These are phyloP conservation scores for Pugionium dolabratum DNA, from an alignment of 345 rosid genomes.

Conservation along the genomic window DNA sequence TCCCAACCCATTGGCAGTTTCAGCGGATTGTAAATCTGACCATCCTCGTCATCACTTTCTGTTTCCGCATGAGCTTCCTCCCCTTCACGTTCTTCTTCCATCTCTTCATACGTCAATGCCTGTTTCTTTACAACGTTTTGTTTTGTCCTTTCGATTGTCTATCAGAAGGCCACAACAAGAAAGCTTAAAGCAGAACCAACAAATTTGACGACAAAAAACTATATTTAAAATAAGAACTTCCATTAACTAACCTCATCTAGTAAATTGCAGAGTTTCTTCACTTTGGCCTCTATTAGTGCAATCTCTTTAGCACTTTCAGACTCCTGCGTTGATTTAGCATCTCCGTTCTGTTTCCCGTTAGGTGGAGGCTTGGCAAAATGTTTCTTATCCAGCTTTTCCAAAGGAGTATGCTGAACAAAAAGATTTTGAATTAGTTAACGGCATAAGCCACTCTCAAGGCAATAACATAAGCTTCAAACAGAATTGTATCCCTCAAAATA, in stretches of 20 bases:
- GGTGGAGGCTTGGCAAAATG: slow-evolving; percentile 78
- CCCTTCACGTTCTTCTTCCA: slow-evolving; percentile 95
- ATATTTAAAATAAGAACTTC: neutral
- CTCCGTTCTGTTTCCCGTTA: slow-evolving; percentile 56
- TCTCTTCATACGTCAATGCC: slow-evolving; percentile 91
- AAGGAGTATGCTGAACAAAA: slow-evolving; percentile 67
- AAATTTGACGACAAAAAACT: neutral
- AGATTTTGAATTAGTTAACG: neutral
- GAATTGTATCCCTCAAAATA: neutral
- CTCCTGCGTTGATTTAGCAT: slow-evolving; percentile 49
- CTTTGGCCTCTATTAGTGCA: slow-evolving; percentile 76
- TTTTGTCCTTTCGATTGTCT: slow-evolving; percentile 75
- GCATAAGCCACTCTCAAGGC: slow-evolving; percentile 13
- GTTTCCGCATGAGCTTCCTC: slow-evolving; percentile 87
- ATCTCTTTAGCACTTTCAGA: slow-evolving; percentile 55
- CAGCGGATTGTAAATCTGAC: slow-evolving; percentile 88
- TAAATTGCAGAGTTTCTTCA: slow-evolving; percentile 66
- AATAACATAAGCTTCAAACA: slow-evolving; percentile 17
- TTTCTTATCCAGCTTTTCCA: slow-evolving; percentile 84
- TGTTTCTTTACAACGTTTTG: slow-evolving; percentile 93
- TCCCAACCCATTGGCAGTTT: slow-evolving; percentile 99
- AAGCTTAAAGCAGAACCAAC: neutral
- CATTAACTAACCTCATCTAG: slow-evolving; percentile 64
- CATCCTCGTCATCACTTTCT: slow-evolving; percentile 99
- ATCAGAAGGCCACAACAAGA: slow-evolving; percentile 23